Conservation (phyloP, 768 basidiomycete species). For the Hirschioporus abietinus region DNA sequence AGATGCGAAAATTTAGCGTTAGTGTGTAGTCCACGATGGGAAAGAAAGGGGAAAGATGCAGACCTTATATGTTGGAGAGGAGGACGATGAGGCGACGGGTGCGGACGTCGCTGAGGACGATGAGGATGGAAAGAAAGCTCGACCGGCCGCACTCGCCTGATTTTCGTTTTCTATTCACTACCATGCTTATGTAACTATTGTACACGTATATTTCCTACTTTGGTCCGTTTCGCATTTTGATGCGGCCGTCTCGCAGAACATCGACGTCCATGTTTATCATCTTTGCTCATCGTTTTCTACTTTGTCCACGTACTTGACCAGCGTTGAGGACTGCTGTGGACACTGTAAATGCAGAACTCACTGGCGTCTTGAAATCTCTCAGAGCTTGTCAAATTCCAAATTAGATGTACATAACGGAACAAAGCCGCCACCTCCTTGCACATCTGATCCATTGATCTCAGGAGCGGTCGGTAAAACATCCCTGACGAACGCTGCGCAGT, state of each 20-base stretch:
- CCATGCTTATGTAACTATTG: not conserved
- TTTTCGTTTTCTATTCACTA: constrained; percentile 2
- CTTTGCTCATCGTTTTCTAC: too few species aligned
- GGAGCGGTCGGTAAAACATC: too few species aligned
- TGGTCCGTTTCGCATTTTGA: not conserved
- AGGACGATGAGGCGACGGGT: not conserved
- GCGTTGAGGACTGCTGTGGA: too few species aligned
- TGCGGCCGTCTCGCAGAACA: not conserved
- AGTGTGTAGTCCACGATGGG: not conserved
- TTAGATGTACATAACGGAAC: too few species aligned
- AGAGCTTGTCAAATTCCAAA: too few species aligned
- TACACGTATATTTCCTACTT: constrained; percentile 2
- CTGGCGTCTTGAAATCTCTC: too few species aligned
- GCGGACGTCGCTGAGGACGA: constrained; percentile 3
- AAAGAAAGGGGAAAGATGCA: not conserved
- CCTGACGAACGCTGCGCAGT: too few species aligned
- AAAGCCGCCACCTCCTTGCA: too few species aligned
- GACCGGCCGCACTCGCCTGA: constrained; percentile 1
- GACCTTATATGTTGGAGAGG: not conserved
- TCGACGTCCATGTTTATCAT: too few species aligned
- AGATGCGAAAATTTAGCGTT: not conserved
- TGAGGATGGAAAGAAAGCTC: constrained; percentile 1
- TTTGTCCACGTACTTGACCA: too few species aligned
- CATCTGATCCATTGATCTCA: too few species aligned
- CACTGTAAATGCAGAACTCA: too few species aligned